phyloP scores from a whole-genome alignment of 306 rosid species.

The Pyrus betulifolia region DNA sequence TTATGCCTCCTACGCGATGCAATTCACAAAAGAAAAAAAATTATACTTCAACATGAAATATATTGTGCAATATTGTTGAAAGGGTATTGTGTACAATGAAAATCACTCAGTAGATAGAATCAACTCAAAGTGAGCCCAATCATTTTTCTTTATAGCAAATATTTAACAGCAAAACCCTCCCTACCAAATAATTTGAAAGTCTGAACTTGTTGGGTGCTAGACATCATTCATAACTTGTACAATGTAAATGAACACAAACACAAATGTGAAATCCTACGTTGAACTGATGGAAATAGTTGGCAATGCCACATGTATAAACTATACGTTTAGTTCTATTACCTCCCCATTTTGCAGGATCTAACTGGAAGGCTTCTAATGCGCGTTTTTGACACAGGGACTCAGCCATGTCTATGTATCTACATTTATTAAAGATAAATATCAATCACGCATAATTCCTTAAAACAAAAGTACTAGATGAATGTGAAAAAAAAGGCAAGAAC shows the following conservation, averaged over 20 bases:
- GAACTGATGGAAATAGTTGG: neutral
- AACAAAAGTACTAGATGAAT: no score
- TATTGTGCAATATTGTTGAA: neutral
- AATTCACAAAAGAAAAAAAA: neutral
- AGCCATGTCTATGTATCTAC: conserved; percentile 90
- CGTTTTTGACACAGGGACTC: conserved; percentile 83
- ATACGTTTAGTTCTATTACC: conserved; percentile 32
- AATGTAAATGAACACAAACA: neutral
- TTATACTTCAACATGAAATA: neutral
- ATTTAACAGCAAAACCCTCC: neutral
- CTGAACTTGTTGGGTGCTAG: neutral
- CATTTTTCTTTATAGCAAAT: neutral
- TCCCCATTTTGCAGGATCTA: conserved; percentile 97
- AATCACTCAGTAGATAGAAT: neutral
- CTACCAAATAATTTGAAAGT: neutral
- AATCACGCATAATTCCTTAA: neutral
- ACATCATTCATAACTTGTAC: neutral
- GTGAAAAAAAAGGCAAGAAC: no score
- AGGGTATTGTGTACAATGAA: neutral
- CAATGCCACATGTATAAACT: neutral
- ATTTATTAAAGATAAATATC: neutral
- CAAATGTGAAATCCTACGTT: neutral
- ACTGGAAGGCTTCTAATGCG: conserved; percentile 67
- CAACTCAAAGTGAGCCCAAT: neutral
- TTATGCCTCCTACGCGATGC: neutral